A percentile compares a stretch with the other conserved stretches of the same genome.
Conservation (phyloP, 2,329 filamentous ascomycete species). For the Fusarium nanum region DNA sequence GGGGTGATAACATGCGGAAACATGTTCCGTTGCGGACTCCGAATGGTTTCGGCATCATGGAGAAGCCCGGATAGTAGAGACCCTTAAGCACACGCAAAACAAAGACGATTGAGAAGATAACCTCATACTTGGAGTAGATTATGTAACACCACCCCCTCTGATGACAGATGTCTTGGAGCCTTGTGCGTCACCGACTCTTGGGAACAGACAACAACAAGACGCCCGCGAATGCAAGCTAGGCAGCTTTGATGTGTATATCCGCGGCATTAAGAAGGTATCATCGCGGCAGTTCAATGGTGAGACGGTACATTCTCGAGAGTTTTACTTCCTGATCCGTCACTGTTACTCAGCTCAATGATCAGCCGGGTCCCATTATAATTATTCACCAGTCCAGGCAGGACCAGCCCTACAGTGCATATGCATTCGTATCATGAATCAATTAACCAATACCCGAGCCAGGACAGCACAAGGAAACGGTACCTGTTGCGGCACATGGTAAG, state of each 20-base stretch:
- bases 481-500: conserved; percentile 1
- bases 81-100: conserved; percentile 13
- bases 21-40: conserved; percentile 35
- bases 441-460: not conserved
- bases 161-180: not conserved
- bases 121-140: not conserved
- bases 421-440: not conserved
- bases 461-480: conserved; percentile 10
- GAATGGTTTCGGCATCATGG: conserved; percentile 43
- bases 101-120: not conserved
- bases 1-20: not conserved
- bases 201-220: conserved; percentile 13
- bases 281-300: conserved; percentile 11
- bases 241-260: conserved; percentile 31
- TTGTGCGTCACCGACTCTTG: conserved; percentile 15
- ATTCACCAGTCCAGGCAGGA: not conserved
- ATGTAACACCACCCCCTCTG: not conserved
- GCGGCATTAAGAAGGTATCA: conserved; percentile 11
- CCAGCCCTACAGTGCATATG: conserved; percentile 25
- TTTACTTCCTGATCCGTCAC: conserved; percentile 22
- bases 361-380: conserved; percentile 4
- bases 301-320: not conserved
- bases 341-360: conserved; percentile 17
- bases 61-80: conserved; percentile 38
- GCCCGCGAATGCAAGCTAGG: conserved; percentile 9